Conservation (phyloP, 331 rosid species). For the Telfairia occidentalis region DNA sequence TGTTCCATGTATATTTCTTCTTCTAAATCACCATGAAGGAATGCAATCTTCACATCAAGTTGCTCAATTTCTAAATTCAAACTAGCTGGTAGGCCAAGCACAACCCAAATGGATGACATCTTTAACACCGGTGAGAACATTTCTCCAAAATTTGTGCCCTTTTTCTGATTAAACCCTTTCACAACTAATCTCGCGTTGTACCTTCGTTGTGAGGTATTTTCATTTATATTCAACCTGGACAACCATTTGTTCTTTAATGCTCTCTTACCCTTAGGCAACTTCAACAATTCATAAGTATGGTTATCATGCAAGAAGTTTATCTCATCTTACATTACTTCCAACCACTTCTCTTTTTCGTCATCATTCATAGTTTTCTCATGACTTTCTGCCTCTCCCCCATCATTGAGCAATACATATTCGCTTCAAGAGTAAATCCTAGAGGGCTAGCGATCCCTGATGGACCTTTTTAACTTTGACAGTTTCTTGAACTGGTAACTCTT, state of each 20-base stretch:
- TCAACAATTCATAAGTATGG: neutral
- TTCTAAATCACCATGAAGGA: too few relatives aligned
- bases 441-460: neutral
- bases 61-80: neutral
- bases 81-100: too few relatives aligned
- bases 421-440: neutral
- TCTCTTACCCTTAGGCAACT: neutral
- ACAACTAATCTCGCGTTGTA: too few relatives aligned
- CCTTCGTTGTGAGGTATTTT: neutral
- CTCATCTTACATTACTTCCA: neutral
- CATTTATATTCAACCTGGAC: neutral
- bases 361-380: neutral
- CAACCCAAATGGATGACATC: too few relatives aligned
- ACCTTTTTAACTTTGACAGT: neutral
- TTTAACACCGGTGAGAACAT: neutral
- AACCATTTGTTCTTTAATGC: neutral
- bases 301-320: too few relatives aligned
- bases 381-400: neutral
- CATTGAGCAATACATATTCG: neutral
- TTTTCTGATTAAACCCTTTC: neutral
- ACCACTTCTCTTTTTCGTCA: neutral
- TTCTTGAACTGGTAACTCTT: too few relatives aligned
- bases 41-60: too few relatives aligned
- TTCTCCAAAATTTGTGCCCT: neutral
- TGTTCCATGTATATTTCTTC: too few relatives aligned